Base-by-base conservation (phyloP, 192 early-diverging fungal genomes). In the Paraglomus occultum region DNA sequence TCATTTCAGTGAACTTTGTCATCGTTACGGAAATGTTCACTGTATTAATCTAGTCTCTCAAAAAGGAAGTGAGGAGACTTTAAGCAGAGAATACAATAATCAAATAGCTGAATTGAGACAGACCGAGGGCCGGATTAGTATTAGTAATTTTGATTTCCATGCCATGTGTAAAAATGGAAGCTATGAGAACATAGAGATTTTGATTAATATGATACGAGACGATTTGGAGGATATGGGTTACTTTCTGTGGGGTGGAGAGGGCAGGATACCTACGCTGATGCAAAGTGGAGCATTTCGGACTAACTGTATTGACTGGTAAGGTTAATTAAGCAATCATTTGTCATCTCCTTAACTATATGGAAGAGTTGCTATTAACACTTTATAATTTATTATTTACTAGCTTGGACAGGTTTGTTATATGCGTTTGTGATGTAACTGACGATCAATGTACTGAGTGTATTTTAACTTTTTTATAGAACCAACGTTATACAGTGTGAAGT, bases 271-370 rank as follows among this genome's bases (percentile, higher is more conserved):
- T 2, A 70, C 93, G 12, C 78, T 76, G 20, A 74, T 77, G 6
- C 98, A 98, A 76, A 75, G 85, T 9, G 96, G 96, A 20, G 87
- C 94, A 6, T 88, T 95, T 58, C 80, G 97, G 11, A 92, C 91
- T 2, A 99, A 98, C 70, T 99, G 97, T 72, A 78, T 99, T 62
- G 97, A 93, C 65, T 91, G 92, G 75, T 74, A 74, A 3, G 14
- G 45, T 14, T 62, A 12, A 45, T 67, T 53, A 40, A 22, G 8
- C 8, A 52, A 43, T 22, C 18, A 39, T 51, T 7, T 9, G 17
- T 1, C 8, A 54, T 51, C 45, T 31, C 0, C 43, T 55, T 47
- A 11, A 22, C 6, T 18, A 45, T 8, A 55, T 40, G 6, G 5
- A n/a, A 39, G 39, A 23, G 46, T 45, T 42, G 17, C 10, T 9